Base-by-base conservation (phyloP, 495 filamentous ascomycete species). In the Collariella sp. region DNA sequence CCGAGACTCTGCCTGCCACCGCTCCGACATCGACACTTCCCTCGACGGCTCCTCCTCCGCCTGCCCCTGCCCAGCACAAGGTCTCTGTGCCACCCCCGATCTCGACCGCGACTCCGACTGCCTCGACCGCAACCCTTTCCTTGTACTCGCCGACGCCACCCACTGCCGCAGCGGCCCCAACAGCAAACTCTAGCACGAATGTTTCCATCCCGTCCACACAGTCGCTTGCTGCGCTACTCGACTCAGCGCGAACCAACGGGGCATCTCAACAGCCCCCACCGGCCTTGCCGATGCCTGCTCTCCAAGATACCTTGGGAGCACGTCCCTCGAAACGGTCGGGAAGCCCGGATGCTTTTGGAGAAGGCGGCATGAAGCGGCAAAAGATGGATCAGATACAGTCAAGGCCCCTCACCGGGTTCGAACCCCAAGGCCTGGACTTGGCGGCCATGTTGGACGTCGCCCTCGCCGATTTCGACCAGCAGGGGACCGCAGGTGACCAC, bases 311-410 rank as follows among this genome's bases (percentile, higher is more conserved):
- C 20, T 18, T 16, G 2, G 38, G 26, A 10, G 11, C 34, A 2
- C 29, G 46, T 36, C 16, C 45, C 41, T 40, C 64, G 15, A 75
- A 74, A 53, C 65, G 71, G n/a, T 54, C 55, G 6, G 55, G 67
- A 49, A 67, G 65, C 20, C 61, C 66, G n/a, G 63, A 68, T 9
- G 38, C 20, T 24, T 35, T 57, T n/a, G 52, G 65, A 7, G 61
- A 59, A 23, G 59, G 52, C 43, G 48, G 51, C 23, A 62, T 59
- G 15, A 75, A 74, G 54, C 67, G 70, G n/a, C 50, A 58, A 11
- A 72, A 69, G 52, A 64, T 51, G 24, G 70, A 72, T 26, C 60
- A 47, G 16, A 18, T 34, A 29, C 15, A 29, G 48, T 45, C 31
- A 16, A 54, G 51, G 1, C 43, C 18, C 7, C 52, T 46, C 34